Base-by-base conservation (phyloP, 1,284 basidiomycete genomes). In the Singerocomus inundabilis region DNA sequence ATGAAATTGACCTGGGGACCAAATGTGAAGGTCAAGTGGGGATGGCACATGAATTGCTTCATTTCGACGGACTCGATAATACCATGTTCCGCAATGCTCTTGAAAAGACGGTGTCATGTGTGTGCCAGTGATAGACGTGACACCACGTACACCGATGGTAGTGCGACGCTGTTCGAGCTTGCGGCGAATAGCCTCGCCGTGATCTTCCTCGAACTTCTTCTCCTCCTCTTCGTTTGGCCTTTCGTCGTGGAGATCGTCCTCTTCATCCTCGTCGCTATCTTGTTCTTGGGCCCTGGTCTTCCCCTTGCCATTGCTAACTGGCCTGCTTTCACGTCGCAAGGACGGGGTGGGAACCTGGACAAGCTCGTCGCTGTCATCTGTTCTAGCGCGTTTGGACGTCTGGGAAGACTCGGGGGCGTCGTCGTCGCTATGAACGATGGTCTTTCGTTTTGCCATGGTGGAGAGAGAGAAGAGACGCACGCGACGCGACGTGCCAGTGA, bases 41-140 rank as follows among this genome's bases (percentile, higher is more conserved):
- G 79, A 72, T 99, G 97, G 67, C 94, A 98, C 95, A 99, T 98
- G 71, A 99, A 99, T 68, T 98, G 89, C 64, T 84, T 77, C 78
- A 97, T 82, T 61, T 91, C 86, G 45, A 99, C 81, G 24, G 77
- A 77, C 61, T 93, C 88, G 56, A 98, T 90, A 53, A 96, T 86
- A 11, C 95, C 96, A 59, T 87, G 81, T 43, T 93, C 85, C 5
- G 91, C 89, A 40, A 89, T 75, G 30, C 76, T 79, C 91, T 92
- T 59, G 5, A 34, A 16, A n/a, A 31, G 15, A 35, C 1, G 26
- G 16, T 6, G 37, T 49, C 33, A 49, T 24, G 29, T 16, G 18
- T 38, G 6, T 36, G 25, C n/a, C 16, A 31, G 33, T 24, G 12
- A 51, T 16, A 33, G 36, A 41, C 25, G 48, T 42, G 16, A 46